Conservation (phyloP, 1,284 basidiomycete genomes). For the Pseudozyma tsukubaensis region DNA sequence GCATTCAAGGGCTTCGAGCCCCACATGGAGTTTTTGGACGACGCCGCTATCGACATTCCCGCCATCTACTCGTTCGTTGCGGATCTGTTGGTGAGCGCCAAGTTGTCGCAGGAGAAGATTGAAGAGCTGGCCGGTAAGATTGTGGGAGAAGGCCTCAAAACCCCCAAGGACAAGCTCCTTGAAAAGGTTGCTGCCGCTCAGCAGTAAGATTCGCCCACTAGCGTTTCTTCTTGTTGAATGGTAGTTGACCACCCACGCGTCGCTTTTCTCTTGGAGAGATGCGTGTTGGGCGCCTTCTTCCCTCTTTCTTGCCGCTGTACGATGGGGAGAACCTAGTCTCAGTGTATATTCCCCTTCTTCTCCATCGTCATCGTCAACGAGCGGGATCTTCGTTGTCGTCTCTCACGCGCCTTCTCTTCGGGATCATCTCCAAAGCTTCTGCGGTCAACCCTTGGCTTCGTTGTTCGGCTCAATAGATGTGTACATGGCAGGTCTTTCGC, state of each 20-base stretch:
- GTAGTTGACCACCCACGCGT: conserved; percentile 38
- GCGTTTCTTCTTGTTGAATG: neutral
- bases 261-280: conserved; percentile 11
- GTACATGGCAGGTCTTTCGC: neutral
- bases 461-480: conserved; percentile 2
- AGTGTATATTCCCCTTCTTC: conserved; percentile 1
- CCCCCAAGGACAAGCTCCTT: conserved; percentile 66
- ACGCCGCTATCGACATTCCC: conserved; percentile 88
- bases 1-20: conserved; percentile 77
- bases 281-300: conserved; percentile 18
- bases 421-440: neutral
- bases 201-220: conserved; percentile 10
- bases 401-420: neutral
- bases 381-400: neutral
- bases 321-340: conserved; percentile 2
- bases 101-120: conserved; percentile 59
- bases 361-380: neutral
- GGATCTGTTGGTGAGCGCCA: conserved; percentile 60
- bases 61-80: conserved; percentile 83
- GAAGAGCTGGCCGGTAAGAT: conserved; percentile 63
- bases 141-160: conserved; percentile 64
- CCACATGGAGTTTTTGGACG: conserved; percentile 81
- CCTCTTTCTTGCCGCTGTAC: conserved; percentile 1
- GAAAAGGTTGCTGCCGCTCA: conserved; percentile 63
- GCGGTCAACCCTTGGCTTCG: neutral